Evolutionary conservation across 2,329 filamentous ascomycete species (phyloP).

Genomic region (Penicillium freii): DNA sequence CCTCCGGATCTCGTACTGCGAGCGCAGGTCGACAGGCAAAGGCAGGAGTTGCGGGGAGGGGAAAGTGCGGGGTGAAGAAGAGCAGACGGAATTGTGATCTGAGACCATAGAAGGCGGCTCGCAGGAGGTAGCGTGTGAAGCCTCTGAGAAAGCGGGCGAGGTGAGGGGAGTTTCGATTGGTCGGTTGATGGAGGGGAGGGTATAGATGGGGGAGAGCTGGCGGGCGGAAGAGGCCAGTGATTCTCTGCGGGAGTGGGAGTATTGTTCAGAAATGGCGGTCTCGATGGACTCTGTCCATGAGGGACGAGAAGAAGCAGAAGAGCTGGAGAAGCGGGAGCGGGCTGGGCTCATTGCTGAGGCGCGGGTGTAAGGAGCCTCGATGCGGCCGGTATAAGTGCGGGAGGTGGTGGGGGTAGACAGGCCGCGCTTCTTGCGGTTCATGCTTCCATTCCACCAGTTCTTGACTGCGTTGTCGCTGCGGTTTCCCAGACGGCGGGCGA

Average conservation of each 20-base stretch:
- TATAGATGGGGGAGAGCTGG: conserved; percentile 41
- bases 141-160: conserved; percentile 63
- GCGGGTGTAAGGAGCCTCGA: conserved; percentile 41
- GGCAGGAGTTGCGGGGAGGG: conserved; percentile 44
- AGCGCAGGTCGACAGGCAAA: conserved; percentile 46
- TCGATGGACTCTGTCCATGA: conserved; percentile 23
- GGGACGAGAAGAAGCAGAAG: conserved; percentile 25
- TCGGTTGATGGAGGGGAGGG: conserved; percentile 38
- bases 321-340: conserved; percentile 30
- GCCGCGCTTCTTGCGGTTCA: conserved; percentile 70
- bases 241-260: conserved; percentile 23
- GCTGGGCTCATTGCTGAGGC: conserved; percentile 32
- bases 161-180: conserved; percentile 58
- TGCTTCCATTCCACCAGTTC: conserved; percentile 96
- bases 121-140: conserved; percentile 56
- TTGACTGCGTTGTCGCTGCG: conserved; percentile 95
- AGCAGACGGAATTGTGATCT: conserved; percentile 64
- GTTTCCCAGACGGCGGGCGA: conserved; percentile 75
- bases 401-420: conserved; percentile 35
- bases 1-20: conserved; percentile 35
- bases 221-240: conserved; percentile 27
- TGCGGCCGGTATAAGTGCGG: conserved; percentile 38
- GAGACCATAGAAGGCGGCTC: conserved; percentile 70
- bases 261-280: conserved; percentile 15
- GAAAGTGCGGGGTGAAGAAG: conserved; percentile 55